phyloP scores from a whole-genome alignment of 371 early-diverging fungal genomes.

The Rhizopus arrhizus region DNA sequence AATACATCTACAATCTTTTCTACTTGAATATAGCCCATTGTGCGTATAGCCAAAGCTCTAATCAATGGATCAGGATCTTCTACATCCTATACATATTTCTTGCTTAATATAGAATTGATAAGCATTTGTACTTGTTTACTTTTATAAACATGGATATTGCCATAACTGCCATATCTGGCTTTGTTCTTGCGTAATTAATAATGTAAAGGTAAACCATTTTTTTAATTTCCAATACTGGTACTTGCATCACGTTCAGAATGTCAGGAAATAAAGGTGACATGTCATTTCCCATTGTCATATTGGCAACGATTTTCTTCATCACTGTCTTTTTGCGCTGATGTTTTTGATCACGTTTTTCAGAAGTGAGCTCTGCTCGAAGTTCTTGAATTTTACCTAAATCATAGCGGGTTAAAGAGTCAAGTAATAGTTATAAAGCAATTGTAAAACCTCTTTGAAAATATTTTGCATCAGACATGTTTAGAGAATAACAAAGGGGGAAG shows the following conservation, averaged over 20 bases:
- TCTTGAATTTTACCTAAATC: conserved; percentile 91
- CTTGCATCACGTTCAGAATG: conserved; percentile 61
- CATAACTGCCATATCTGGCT: conserved; percentile 88
- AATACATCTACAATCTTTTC: conserved; percentile 85
- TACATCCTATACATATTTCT: conserved; percentile 56
- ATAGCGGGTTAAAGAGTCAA: not conserved
- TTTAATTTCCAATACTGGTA: conserved; percentile 66
- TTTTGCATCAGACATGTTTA: conserved; percentile 74
- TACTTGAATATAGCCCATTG: conserved; percentile 92
- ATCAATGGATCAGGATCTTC: conserved; percentile 90
- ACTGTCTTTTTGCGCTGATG: conserved; percentile 85
- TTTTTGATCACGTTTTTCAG: conserved; percentile 90
- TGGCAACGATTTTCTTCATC: conserved; percentile 95
- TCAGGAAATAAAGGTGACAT: conserved; percentile 87
- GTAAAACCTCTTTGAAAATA: conserved; percentile 83
- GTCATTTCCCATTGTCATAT: conserved; percentile 99
- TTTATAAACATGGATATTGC: conserved; percentile 77
- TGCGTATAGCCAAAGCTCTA: conserved; percentile 89
- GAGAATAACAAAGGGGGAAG: not conserved
- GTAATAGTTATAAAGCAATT: not conserved
- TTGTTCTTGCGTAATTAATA: conserved; percentile 83
- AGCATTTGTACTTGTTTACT: conserved; percentile 39
- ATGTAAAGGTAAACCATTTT: conserved; percentile 93
- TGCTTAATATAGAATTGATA: not conserved
- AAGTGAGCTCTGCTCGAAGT: conserved; percentile 86